phyloP scores from a whole-genome alignment of 2,329 filamentous ascomycete genomes.

The Geosmithia putterillii region DNA sequence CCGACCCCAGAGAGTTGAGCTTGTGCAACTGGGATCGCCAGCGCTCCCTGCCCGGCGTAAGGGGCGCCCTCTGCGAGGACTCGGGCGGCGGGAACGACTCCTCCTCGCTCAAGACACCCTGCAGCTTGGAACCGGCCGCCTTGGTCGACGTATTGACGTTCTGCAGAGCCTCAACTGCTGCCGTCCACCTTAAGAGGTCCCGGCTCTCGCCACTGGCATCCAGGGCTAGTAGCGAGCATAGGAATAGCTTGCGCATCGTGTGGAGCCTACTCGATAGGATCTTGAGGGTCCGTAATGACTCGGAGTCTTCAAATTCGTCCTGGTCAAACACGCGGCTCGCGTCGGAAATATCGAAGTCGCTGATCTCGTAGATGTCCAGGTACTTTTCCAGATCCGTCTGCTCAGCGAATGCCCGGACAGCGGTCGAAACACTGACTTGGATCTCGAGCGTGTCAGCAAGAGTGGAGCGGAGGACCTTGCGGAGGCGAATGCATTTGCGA shows the following conservation, averaged over 20 bases:
- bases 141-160: constrained; percentile 49
- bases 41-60: constrained; percentile 68
- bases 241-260: constrained; percentile 68
- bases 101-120: constrained; percentile 62
- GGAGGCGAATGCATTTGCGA: constrained; percentile 68
- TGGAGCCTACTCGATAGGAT: constrained; percentile 71
- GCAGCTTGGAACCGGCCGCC: constrained; percentile 52
- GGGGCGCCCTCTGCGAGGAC: constrained; percentile 44
- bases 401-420: constrained; percentile 62
- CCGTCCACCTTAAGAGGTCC: constrained; percentile 69
- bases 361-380: constrained; percentile 79
- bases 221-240: constrained; percentile 81
- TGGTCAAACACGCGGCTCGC: constrained; percentile 54
- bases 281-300: constrained; percentile 71
- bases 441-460: constrained; percentile 59
- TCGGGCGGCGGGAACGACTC: constrained; percentile 46
- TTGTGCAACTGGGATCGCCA: constrained; percentile 81
- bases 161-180: constrained; percentile 63
- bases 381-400: constrained; percentile 81
- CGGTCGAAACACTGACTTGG: constrained; percentile 57
- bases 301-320: constrained; percentile 62
- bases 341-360: constrained; percentile 58
- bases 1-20: constrained; percentile 76
- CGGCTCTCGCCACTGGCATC: constrained; percentile 67
- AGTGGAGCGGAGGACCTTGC: constrained; percentile 59